Conservation (phyloP, 768 basidiomycete genomes). For the Phaeolepiota aurea region DNA sequence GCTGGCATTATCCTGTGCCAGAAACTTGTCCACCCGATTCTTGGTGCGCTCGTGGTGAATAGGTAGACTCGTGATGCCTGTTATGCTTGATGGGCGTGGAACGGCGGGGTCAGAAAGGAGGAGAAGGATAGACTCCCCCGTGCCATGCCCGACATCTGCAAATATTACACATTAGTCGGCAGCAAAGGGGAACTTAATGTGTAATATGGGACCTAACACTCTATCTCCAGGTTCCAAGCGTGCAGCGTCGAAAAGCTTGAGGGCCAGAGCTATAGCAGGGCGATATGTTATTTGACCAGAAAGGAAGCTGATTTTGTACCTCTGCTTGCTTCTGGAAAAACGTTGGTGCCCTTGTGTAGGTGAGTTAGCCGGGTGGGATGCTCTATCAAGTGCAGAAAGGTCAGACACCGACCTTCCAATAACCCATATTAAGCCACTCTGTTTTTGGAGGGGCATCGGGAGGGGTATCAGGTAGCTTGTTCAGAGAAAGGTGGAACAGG, state of each 20-base stretch:
- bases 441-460: conserved; percentile 28
- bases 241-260: conserved; percentile 38
- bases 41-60: conserved; percentile 39
- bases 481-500: conserved; percentile 47
- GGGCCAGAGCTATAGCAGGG: conserved; percentile 31
- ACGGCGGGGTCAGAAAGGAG: conserved; percentile 37
- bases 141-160: conserved; percentile 61
- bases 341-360: conserved; percentile 27
- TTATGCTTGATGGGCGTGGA: conserved; percentile 36
- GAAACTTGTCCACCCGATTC: conserved; percentile 26
- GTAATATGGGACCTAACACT: no score
- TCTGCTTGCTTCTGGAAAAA: conserved; percentile 54
- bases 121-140: conserved; percentile 56
- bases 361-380: no score
- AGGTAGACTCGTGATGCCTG: conserved; percentile 50
- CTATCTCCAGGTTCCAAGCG: conserved; percentile 28
- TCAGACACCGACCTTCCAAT: conserved; percentile 43
- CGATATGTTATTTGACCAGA: no score
- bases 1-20: conserved; percentile 8
- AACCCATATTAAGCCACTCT: conserved; percentile 70
- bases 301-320: no score
- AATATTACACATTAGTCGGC: no score
- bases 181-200: no score
- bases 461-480: conserved; percentile 28
- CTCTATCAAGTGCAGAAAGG: no score